Evolutionary conservation across 768 basidiomycete species (phyloP), one percentile per base, ranked within the genome.

Genomic region (Dentipellis sp.): DNA sequence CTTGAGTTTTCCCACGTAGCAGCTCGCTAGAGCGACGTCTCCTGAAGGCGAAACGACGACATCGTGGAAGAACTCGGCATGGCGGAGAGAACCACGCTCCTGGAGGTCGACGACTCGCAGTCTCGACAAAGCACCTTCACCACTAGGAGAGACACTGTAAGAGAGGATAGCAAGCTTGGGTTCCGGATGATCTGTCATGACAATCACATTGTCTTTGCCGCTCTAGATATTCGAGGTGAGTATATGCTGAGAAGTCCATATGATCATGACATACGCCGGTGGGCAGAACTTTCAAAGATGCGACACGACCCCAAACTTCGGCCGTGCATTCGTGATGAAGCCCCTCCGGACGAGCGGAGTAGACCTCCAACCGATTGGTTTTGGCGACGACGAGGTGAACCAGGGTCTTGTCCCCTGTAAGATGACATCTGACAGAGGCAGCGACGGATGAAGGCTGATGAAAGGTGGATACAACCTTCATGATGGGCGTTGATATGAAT

Each of bases 111-210:
- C 63, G 36, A 74, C 70, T 50, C 77, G 77, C 17, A 71, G 76
- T 11, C 68, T 63, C 2, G 61, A 65, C 14, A 88, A 68, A 8
- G 56, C 53, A 57, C 64, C 11, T 68, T 71, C 16, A 54, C 61
- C 54, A 65, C 66, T 64, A 36, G 59, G 54, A 7, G 72, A 65
- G 38, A 74, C 71, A 2, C 67, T 66, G 64, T 83, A 86, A 3
- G 71, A 65, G 40, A 92, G 71, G 59, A 90, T 74, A 37, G 91
- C 67, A 11, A 91, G 74, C 58, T 83, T 81, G 9, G 89, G 86
- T 36, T 87, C 80, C 1, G 89, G 88, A 62, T 90, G 88, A 57
- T 87, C 87, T 0, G 86, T 78, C 65, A 91, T 75, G 35, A 89
- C 75, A 19, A 89, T 66, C 12, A 91, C 62, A 64, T 82, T 82